Conservation (phyloP, 495 filamentous ascomycete species). For the Hyphodiscus hymeniophilus region DNA sequence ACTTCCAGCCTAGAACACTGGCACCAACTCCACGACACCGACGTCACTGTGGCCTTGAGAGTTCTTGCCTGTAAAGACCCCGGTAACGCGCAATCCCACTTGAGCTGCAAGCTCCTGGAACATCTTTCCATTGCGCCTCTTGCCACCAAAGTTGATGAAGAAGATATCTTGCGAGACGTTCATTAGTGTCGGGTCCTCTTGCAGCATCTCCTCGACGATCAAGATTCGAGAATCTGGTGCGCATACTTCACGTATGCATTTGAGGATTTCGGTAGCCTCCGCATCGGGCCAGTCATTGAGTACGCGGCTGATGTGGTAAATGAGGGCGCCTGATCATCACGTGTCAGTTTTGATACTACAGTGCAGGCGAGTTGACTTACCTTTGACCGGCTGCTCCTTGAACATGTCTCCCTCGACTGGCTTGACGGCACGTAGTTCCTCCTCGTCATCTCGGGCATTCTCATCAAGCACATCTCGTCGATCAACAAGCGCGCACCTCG, state of each 20-base stretch:
- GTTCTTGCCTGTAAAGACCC: not conserved
- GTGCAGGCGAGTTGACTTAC: constrained; percentile 4
- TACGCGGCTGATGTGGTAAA: constrained; percentile 31
- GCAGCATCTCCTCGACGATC: constrained; percentile 28
- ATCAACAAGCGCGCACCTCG: constrained; percentile 30
- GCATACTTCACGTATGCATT: constrained; percentile 18
- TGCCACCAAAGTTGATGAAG: not conserved
- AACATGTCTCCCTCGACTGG: constrained; percentile 26
- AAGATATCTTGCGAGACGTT: not conserved
- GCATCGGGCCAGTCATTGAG: constrained; percentile 30
- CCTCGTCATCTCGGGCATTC: constrained; percentile 7
- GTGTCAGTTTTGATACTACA: constrained; percentile 4
- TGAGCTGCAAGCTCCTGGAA: not conserved
- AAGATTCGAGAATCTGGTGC: constrained; percentile 21
- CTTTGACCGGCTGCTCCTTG: constrained; percentile 20
- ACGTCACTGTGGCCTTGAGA: too few species aligned
- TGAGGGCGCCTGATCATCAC: constrained; percentile 17
- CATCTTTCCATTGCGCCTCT: not conserved
- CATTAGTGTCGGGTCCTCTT: not conserved
- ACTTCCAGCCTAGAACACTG: too few species aligned
- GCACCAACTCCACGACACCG: too few species aligned
- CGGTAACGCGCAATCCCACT: not conserved
- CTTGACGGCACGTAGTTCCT: constrained; percentile 17
- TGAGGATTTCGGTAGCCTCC: constrained; percentile 23
- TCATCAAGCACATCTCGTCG: constrained; percentile 23